Evolutionary conservation across 1,284 basidiomycete genomes (phyloP), one percentile per base, ranked within the genome.

Genomic region (Termitomyces sp.): DNA sequence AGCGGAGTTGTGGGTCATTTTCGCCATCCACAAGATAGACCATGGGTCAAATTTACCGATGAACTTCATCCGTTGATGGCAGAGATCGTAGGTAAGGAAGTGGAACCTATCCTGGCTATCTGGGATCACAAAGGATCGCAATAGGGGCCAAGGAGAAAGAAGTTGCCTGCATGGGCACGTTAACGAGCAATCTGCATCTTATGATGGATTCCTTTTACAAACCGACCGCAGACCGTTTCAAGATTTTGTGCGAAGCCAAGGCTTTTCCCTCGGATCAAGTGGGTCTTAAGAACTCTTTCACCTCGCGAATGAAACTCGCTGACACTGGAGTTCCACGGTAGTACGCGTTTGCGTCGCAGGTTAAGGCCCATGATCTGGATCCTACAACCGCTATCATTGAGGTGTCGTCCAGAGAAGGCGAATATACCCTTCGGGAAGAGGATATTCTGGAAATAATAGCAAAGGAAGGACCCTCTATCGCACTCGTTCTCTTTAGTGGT

Each of bases 231-330:
- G 75, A 78, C 56, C 84, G 93, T 51, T 94, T 84, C 80, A 98
- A 97, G 81, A 95, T 99, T 68, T 78, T 99, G 55, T 97, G 93
- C 71, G 97, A 99, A 76, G 84, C 86, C 41, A 88, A 83, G 58
- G 94, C 95, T 1, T 99, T 99, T 72, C 95, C 97, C 56, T 96
- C 92, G 62, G 96, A 99, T 78, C 90, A 93, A 74, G 90, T 88
- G 60, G 67, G 83, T 63, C 38, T 15, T 48, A 49, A 41, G 39
- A 24, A n/a, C n/a, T 13, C 55, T 59, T 39, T 24, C 45, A 38
- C 59, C 58, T 61, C 56, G 56, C 56, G 42, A 47, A 56, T 52
- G 50, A 48, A 48, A 36, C 38, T 19, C 50, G 21, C 48, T 53
- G 30, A 57, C 28, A 55, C 49, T 41, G 34, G 24, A 55, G 34